Evolutionary conservation across 768 basidiomycete genomes (phyloP).

Genomic region (Phaffia australis): DNA sequence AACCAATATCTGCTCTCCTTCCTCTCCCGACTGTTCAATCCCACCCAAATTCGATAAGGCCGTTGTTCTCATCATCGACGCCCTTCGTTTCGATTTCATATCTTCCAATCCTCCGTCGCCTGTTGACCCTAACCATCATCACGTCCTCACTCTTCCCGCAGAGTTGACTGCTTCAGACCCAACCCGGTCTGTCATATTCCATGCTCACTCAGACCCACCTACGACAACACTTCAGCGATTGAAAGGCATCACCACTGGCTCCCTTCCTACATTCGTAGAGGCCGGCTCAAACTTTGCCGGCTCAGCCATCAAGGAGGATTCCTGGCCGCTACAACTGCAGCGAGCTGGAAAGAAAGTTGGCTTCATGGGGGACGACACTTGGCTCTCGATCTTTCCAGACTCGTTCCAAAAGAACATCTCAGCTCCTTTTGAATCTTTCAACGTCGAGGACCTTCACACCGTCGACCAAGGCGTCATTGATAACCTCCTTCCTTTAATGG

Average conservation of each 20-base stretch:
- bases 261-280: slow-evolving; percentile 89
- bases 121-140: slow-evolving; percentile 55
- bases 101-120: slow-evolving; percentile 48
- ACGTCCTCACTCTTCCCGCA: slow-evolving; percentile 65
- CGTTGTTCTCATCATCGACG: slow-evolving; percentile 77
- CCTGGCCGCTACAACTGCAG: slow-evolving; percentile 61
- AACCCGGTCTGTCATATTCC: slow-evolving; percentile 68
- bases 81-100: slow-evolving; percentile 88
- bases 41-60: slow-evolving; percentile 64
- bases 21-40: slow-evolving; percentile 36
- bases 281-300: slow-evolving; percentile 87
- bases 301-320: slow-evolving; percentile 76
- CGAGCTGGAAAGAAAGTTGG: slow-evolving; percentile 52
- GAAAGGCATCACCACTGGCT: slow-evolving; percentile 89
- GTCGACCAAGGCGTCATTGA: slow-evolving; percentile 82
- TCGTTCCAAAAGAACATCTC: slow-evolving; percentile 61
- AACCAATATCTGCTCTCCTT: slow-evolving; percentile 38
- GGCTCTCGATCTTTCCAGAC: slow-evolving; percentile 77
- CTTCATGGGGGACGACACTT: slow-evolving; percentile 95
- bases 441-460: slow-evolving; percentile 93
- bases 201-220: slow-evolving; percentile 85
- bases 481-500: slow-evolving; percentile 70
- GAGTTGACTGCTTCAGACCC: slow-evolving; percentile 58
- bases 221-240: slow-evolving; percentile 90
- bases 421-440: slow-evolving; percentile 88